These are phyloP conservation scores for Schwanniomyces etchellsii DNA, from an alignment of 1,139 yeast species.

Conservation along the genomic window DNA sequence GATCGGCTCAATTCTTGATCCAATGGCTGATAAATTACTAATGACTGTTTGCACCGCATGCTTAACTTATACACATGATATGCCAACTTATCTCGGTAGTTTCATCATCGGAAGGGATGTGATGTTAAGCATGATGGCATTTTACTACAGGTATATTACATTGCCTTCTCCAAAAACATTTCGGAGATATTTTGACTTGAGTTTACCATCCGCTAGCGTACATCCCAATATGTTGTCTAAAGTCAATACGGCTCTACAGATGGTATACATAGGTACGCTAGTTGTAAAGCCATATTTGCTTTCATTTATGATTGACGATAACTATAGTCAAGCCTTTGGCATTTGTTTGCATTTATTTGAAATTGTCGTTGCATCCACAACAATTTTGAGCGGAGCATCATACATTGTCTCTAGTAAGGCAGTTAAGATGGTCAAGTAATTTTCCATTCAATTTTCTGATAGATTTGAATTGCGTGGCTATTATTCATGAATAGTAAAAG, in stretches of 20 bases:
- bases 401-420: slow-evolving; percentile 69
- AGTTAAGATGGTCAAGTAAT: slow-evolving; percentile 37
- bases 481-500: slow-evolving; percentile 6
- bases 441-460: slow-evolving; percentile 6
- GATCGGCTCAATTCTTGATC: slow-evolving; percentile 89
- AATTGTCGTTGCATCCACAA: slow-evolving; percentile 64
- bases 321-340: slow-evolving; percentile 8
- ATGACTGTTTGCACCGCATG: slow-evolving; percentile 85
- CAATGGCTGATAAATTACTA: slow-evolving; percentile 88
- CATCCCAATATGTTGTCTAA: slow-evolving; percentile 87
- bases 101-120: slow-evolving; percentile 84
- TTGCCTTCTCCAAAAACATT: slow-evolving; percentile 75
- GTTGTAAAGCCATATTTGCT: slow-evolving; percentile 62
- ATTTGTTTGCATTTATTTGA: slow-evolving; percentile 13
- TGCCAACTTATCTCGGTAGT: slow-evolving; percentile 64
- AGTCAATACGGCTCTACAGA: slow-evolving; percentile 84
- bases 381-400: slow-evolving; percentile 72
- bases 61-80: slow-evolving; percentile 60
- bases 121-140: slow-evolving; percentile 67
- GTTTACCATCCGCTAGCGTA: slow-evolving; percentile 80
- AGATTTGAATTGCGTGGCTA: slow-evolving; percentile 4
- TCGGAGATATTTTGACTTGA: slow-evolving; percentile 58
- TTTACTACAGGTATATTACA: slow-evolving; percentile 67
- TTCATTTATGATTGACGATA: slow-evolving; percentile 14
- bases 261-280: slow-evolving; percentile 78